Conservation (phyloP, 345 rosid species). For the Salix viminalis region DNA sequence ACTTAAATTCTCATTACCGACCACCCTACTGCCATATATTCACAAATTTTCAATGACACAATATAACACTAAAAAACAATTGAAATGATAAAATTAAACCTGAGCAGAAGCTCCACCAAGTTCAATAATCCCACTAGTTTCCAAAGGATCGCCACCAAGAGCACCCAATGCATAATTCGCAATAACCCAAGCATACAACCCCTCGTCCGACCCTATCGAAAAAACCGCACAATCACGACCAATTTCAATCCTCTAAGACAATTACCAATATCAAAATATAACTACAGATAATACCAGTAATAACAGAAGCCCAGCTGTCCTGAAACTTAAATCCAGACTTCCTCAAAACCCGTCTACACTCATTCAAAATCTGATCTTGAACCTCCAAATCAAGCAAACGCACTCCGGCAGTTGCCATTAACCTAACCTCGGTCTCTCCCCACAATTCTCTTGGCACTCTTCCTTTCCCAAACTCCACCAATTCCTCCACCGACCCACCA, state of each 20-base stretch:
- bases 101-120: conserved; percentile 99
- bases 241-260: not conserved
- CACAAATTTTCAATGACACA: not conserved
- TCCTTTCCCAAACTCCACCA: conserved; percentile 57
- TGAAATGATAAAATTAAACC: conserved; percentile 35
- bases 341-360: conserved; percentile 50
- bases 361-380: conserved; percentile 55
- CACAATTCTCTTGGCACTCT: conserved; percentile 50
- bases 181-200: conserved; percentile 88
- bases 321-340: conserved; percentile 58
- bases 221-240: not conserved
- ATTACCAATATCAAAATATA: not conserved
- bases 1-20: not conserved
- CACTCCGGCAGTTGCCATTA: conserved; percentile 97
- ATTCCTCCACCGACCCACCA: conserved; percentile 50
- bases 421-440: conserved; percentile 71
- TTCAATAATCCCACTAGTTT: conserved; percentile 85
- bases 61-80: not conserved
- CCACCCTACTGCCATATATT: not conserved
- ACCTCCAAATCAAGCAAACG: conserved; percentile 52
- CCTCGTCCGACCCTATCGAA: conserved; percentile 86
- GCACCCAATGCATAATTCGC: conserved; percentile 77
- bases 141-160: conserved; percentile 71
- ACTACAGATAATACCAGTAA: conserved; percentile 44
- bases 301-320: conserved; percentile 79